Evolutionary conservation across 441 rosid species (phyloP), one percentile per base, ranked within the genome.

Genomic region (Hura crepitans): DNA sequence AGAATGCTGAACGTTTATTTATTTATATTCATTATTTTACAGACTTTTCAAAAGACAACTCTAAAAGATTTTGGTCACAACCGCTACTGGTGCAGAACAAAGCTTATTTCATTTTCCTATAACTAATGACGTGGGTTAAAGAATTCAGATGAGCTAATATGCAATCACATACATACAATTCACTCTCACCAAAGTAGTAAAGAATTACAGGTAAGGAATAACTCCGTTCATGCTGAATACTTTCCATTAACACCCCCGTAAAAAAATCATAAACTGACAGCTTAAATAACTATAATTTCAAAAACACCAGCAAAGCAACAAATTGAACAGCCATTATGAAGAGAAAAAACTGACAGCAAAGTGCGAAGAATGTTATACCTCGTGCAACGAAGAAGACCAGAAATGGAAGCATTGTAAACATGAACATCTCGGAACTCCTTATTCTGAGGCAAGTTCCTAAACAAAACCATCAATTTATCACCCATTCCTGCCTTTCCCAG

Each of bases 381-480:
- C 56, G 78, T 74, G 56, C 89, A 86, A 43, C 71, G 77, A 57
- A 86, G 74, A 65, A 91, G 84, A 4, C 88, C 96, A 3, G 93
- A 89, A 64, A 94, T 83, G 72, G 89, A 86, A 65, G 96, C 84
- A 81, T 88, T 89, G 15, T 84, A 93, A 72, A 89, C 92, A 79
- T 81, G 92, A 69, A 81, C 91, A 71, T 86, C 92, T 72, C 81
- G 62, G 30, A 86, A 87, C 71, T 81, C 89, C 68, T 81, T 81
- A 75, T 39, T 78, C 74, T 75, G 75, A 12, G 96, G 96, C 80
- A 93, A 80, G 74, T 87, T 89, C 63, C 72, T 57, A 14, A 91
- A 79, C 45, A 91, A 77, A 70, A 84, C 65, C 76, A 88, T 68
- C 82, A 93, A 68, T 17, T 80, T 42, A 71, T 80, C 87, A 8